Conservation (phyloP, 257 asterid species). For the Fraxinus anomala region DNA sequence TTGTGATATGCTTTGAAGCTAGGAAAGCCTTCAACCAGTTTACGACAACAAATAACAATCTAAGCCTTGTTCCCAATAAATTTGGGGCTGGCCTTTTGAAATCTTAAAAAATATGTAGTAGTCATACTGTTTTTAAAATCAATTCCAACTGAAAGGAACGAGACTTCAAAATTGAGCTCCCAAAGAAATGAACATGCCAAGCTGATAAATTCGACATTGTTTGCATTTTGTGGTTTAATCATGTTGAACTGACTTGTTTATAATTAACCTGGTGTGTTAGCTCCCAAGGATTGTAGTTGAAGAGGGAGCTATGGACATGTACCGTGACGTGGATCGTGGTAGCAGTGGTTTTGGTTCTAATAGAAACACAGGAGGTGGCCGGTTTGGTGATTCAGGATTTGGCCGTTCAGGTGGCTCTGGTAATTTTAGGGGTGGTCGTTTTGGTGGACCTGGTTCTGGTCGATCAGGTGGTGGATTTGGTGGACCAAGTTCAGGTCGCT, state of each 20-base stretch:
- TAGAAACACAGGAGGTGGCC: constrained; percentile 49
- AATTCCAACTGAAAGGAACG: not conserved
- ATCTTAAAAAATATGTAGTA: not conserved
- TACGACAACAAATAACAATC: not conserved
- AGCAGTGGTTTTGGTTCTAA: constrained; percentile 40
- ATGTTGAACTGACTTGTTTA: constrained; percentile 18
- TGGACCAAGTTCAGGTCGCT: constrained; percentile 46
- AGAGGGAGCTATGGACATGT: constrained; percentile 53
- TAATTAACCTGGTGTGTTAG: constrained; percentile 35
- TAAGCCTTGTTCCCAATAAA: not conserved
- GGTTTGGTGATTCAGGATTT: constrained; percentile 30
- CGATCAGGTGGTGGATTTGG: constrained; percentile 46
- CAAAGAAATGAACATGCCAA: not conserved
- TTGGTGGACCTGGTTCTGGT: constrained; percentile 47
- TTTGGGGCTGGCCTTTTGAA: not conserved
- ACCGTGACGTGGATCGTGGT: constrained; percentile 46
- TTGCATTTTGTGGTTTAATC: not conserved
- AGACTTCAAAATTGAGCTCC: not conserved
- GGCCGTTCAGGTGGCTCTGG: constrained; percentile 33
- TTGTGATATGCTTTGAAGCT: constrained; percentile 16
- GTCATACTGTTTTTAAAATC: not conserved
- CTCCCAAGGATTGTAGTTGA: constrained; percentile 74
- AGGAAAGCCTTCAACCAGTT: not conserved
- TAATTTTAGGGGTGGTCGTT: constrained; percentile 44
- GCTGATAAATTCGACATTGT: not conserved